Base-by-base conservation (phyloP, 1,139 yeast genomes). In the Scheffersomyces lignicola region DNA sequence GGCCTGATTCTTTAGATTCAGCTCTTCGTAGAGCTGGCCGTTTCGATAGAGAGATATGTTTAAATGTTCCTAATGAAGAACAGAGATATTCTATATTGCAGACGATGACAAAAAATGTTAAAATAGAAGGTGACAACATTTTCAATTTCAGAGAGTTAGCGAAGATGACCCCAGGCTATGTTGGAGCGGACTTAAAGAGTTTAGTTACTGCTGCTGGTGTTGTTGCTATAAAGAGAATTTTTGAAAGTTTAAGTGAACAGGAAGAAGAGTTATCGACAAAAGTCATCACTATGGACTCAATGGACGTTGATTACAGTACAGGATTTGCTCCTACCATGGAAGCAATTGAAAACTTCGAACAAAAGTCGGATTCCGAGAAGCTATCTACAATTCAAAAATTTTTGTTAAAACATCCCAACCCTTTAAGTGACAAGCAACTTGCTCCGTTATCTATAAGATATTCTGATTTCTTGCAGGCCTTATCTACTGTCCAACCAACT, bases 11-110 rank as follows among this genome's bases (percentile, higher is more conserved):
- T 14, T 90, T 92, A 55, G 99, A 92, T 61, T 97, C 98, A 28
- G 98, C 99, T 22, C 76, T 92, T 55, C 85, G 98, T 73, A 84
- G 99, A 72, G 90, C 90, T 51, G 99, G 99, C 60, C 85, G 99
- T 72, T 92, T 94, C 58, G 77, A 71, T 43, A 54, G 76, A 33
- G 77, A 71, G 45, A 70, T 71, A 13, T 41, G 94, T 54, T 70
- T 88, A 49, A 86, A 83, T 51, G 98, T 92, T 12, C 99, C 99
- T 1, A 85, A 84, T 57, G 97, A 92, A 59, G 71, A 72, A 3
- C 85, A 95, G 17, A 74, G 99, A 45, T 71, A 79, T 39, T 78
- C 84, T 32, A 92, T 92, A 40, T 64, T 92, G 43, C 65, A 76
- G 48, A 78, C 94, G 15, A 83, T 92, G 83, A 78, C 92, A 0